Percentiles rank a stretch among this genome's conserved stretches.
These are phyloP conservation scores for Gynochthodes officinalis DNA, from an alignment of 257 asterid species.

Conservation along the genomic window DNA sequence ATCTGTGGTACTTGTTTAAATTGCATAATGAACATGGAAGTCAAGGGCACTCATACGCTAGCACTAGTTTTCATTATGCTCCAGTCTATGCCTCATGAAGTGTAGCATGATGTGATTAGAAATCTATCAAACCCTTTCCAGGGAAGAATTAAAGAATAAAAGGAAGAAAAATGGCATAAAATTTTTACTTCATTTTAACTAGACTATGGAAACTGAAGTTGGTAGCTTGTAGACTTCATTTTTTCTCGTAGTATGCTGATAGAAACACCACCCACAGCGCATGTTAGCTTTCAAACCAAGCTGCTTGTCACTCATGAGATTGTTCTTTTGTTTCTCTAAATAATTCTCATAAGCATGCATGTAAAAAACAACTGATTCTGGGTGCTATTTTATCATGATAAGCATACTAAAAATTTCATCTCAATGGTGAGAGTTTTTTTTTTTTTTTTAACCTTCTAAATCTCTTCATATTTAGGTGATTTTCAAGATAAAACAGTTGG, in stretches of 20 bases:
- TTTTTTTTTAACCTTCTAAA: background rate
- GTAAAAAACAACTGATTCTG: background rate
- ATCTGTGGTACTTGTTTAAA: too few species aligned
- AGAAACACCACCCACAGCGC: background rate
- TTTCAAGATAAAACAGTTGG: conserved; percentile 35
- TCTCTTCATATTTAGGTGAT: conserved; percentile 46
- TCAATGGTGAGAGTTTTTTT: background rate
- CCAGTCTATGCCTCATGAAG: background rate
- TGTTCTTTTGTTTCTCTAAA: background rate
- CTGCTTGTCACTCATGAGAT: background rate
- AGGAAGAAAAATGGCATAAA: background rate
- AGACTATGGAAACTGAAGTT: background rate
- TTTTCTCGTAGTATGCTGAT: background rate
- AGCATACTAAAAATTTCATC: background rate
- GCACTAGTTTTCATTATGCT: background rate
- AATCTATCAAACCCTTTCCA: background rate
- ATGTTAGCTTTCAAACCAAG: background rate
- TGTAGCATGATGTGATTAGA: background rate
- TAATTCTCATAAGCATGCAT: background rate
- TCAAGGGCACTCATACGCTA: background rate
- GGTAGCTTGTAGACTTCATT: background rate
- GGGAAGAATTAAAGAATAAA: background rate
- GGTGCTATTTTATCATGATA: background rate
- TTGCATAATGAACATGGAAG: background rate
- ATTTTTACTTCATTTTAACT: background rate